phyloP scores from a whole-genome alignment of 306 rosid species.

The Astragalus glycyphyllos region DNA sequence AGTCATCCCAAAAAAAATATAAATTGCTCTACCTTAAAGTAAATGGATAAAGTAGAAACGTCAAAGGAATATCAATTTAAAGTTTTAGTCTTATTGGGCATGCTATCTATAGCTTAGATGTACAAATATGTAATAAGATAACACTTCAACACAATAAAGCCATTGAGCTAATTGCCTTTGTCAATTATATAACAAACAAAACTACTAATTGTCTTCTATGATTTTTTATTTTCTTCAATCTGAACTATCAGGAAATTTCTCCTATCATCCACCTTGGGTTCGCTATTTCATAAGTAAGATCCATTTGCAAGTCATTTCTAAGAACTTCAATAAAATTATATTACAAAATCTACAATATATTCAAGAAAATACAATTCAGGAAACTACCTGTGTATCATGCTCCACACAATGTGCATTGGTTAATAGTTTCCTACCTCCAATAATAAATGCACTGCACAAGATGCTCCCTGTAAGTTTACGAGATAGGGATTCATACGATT shows the following conservation, averaged over 20 bases:
- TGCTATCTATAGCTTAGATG: constrained; percentile 14
- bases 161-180: neutral
- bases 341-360: constrained; percentile 35
- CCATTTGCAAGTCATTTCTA: constrained; percentile 21
- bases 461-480: constrained; percentile 42
- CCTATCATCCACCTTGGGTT: constrained; percentile 13
- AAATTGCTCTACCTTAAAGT: constrained; percentile 18
- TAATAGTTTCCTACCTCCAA: constrained; percentile 81
- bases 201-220: constrained; percentile 17
- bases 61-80: constrained; percentile 29
- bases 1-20: constrained; percentile 35
- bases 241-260: constrained; percentile 28
- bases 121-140: constrained; percentile 7
- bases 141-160: constrained; percentile 4
- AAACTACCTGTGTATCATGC: constrained; percentile 86
- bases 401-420: constrained; percentile 99
- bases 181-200: constrained; percentile 5
- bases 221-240: constrained; percentile 27
- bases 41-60: constrained; percentile 30
- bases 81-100: constrained; percentile 28
- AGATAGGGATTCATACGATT: constrained; percentile 27
- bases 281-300: constrained; percentile 21
- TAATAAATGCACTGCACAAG: constrained; percentile 93
- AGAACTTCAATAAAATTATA: constrained; percentile 30
- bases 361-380: constrained; percentile 35